A percentile compares a stretch with the other conserved stretches of the same genome.
These are phyloP conservation scores for Nitzschia sp. DNA, from an alignment of 108 stramenopile species.

Conservation along the genomic window DNA sequence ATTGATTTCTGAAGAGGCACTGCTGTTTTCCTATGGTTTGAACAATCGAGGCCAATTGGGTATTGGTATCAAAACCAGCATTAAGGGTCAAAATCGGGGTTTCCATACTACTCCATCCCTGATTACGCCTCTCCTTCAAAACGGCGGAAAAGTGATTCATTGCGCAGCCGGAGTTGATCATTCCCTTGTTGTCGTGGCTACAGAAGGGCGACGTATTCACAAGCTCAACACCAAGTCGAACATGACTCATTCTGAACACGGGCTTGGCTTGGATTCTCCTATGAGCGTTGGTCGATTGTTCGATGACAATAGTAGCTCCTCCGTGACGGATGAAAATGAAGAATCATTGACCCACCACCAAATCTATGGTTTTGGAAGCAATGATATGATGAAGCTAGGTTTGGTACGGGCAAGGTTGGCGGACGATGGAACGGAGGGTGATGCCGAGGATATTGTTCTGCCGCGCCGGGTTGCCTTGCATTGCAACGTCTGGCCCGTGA, in stretches of 20 bases:
- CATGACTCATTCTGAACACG: constrained; percentile 31
- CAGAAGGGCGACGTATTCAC: constrained; percentile 53
- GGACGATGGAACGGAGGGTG: constrained; percentile 36
- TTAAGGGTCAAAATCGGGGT: constrained; percentile 22
- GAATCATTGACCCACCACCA: constrained; percentile 63
- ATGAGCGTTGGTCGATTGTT: background rate
- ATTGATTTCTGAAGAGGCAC: constrained; percentile 70
- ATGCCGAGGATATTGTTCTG: constrained; percentile 48
- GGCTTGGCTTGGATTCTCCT: background rate
- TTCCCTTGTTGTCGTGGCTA: constrained; percentile 72
- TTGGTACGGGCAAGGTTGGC: constrained; percentile 38
- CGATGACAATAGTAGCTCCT: background rate
- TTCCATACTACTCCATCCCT: constrained; percentile 59
- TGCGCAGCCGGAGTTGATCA: constrained; percentile 82
- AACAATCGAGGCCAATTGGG: constrained; percentile 81
- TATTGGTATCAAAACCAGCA: constrained; percentile 44
- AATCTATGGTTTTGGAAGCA: constrained; percentile 82
- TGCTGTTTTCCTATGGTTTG: constrained; percentile 75
- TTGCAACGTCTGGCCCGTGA: constrained; percentile 50
- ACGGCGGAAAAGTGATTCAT: constrained; percentile 75
- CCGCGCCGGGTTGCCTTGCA: constrained; percentile 80
- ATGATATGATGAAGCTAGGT: constrained; percentile 75
- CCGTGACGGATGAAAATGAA: constrained; percentile 8
- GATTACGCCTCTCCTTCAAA: constrained; percentile 78
- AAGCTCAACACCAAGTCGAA: constrained; percentile 28